phyloP scores from a whole-genome alignment of 2,329 filamentous ascomycete species.

The Xylaria sp. region DNA sequence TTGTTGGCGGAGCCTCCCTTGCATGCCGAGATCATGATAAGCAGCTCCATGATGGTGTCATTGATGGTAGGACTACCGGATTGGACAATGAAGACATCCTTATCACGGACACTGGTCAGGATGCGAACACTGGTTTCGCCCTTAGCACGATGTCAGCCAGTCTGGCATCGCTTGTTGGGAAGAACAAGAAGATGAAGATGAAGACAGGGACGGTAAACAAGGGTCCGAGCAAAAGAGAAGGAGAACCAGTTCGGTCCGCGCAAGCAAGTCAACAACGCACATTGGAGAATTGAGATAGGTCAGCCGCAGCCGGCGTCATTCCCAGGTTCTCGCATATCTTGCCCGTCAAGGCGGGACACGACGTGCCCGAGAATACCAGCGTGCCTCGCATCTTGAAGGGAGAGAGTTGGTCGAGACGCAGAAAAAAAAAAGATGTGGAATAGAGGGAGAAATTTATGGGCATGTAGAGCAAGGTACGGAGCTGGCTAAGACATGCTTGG shows the following conservation, averaged over 20 bases:
- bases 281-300: slow-evolving; percentile 77
- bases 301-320: slow-evolving; percentile 71
- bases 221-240: background rate
- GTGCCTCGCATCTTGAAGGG: slow-evolving; percentile 68
- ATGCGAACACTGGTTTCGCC: slow-evolving; percentile 78
- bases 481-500: slow-evolving; percentile 8
- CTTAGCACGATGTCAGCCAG: slow-evolving; percentile 54
- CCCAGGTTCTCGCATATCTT: slow-evolving; percentile 76
- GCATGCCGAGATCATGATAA: slow-evolving; percentile 99
- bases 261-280: slow-evolving; percentile 57
- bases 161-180: slow-evolving; percentile 26
- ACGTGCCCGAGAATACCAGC: slow-evolving; percentile 74
- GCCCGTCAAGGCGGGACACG: slow-evolving; percentile 71
- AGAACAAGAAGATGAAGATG: background rate
- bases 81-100: slow-evolving; percentile 99
- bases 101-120: slow-evolving; percentile 85
- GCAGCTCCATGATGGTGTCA: slow-evolving; percentile 97
- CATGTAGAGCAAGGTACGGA: slow-evolving; percentile 7
- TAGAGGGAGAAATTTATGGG: slow-evolving; percentile 39
- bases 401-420: slow-evolving; percentile 43
- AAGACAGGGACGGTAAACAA: slow-evolving; percentile 1
- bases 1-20: slow-evolving; percentile 97
- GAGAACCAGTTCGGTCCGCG: slow-evolving; percentile 24
- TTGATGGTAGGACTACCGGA: slow-evolving; percentile 97
- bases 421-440: slow-evolving; percentile 42